Base-by-base conservation (phyloP, 2,329 filamentous ascomycete species). In the Pseudogymnoascus sp. region DNA sequence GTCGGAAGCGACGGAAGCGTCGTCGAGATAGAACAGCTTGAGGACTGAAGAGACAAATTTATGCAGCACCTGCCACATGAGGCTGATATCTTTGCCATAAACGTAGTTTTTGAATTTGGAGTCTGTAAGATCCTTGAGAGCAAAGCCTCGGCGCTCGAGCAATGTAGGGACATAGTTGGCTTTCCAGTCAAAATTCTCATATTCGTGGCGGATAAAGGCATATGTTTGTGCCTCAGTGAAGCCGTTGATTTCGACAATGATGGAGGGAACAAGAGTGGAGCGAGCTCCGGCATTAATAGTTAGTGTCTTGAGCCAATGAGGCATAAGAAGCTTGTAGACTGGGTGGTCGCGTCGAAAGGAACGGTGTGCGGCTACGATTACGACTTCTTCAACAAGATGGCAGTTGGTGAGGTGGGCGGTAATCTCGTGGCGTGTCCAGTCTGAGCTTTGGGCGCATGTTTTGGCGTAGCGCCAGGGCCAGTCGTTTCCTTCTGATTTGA, bases 381-480 rank as follows among this genome's bases (percentile, higher is more conserved):
- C 70, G 8, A 73, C 73, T 67, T 81, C 78, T 68, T 81, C 79
- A 30, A 81, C 69, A 7, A 80, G 67, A 65, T 81, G 78, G 0
- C 76, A 74, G 11, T 77, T 68, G 3, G 72, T 74, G 5, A 81
- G 72, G 62, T 82, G 79, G 2, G 79, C 73, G 3, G 70, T 70
- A 14, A 80, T 63, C 66, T 81, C 78, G 62, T 82, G 79, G 4
- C 75, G 72, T 59, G 74, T 68, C 79, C 78, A 82, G 67, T 81
- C 79, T 1, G 76, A 72, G 1, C 74, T 72, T 62, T 80, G 78
- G 1, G 74, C 75, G 54, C 76, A 80, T 0, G 75, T 79, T 68
- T 81, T 82, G 18, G 79, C 79, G 65, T 80, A 81, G 47, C 79
- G 70, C 79, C 79, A 81, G 0, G 78, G 72, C 77, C 78, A 81